These are phyloP conservation scores for Colletotrichum lini DNA, from an alignment of 2,329 filamentous ascomycete genomes.

Conservation along the genomic window DNA sequence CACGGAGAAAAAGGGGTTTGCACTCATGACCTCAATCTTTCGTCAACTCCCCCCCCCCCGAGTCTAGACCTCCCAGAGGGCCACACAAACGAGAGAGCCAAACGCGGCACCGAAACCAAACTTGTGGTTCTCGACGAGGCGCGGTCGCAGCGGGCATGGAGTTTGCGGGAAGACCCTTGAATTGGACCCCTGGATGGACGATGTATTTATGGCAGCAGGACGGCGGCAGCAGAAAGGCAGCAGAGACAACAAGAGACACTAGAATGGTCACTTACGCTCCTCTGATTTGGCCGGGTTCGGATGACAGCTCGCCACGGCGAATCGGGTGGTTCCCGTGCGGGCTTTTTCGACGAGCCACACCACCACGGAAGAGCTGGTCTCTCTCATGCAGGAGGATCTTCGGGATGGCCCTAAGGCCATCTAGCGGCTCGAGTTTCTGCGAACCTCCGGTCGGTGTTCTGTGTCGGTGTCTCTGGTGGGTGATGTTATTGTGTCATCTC, in stretches of 20 bases:
- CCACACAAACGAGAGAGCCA: neutral
- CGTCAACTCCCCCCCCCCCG: neutral
- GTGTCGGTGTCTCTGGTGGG: neutral
- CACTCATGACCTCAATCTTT: neutral
- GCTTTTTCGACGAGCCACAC: slow-evolving; percentile 8
- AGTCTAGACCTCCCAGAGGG: slow-evolving; percentile 1
- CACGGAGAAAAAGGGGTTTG: neutral
- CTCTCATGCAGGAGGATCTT: slow-evolving; percentile 28
- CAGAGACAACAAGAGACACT: neutral
- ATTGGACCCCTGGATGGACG: slow-evolving; percentile 10
- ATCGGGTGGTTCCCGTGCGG: slow-evolving; percentile 39
- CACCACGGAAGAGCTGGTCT: slow-evolving; percentile 2
- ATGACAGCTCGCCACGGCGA: slow-evolving; percentile 27
- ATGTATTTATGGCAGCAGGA: slow-evolving; percentile 27
- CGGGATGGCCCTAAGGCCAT: slow-evolving; percentile 15
- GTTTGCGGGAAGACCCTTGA: slow-evolving; percentile 24
- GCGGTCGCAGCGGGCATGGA: slow-evolving; percentile 15
- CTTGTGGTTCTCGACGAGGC: slow-evolving; percentile 11
- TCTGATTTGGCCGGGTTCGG: slow-evolving; percentile 32
- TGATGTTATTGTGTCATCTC: slow-evolving; percentile 17
- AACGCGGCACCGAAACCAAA: neutral
- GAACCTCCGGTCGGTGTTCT: neutral
- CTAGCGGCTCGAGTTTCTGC: neutral
- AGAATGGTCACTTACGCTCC: no score
- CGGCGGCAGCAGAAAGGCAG: no score